phyloP scores from a whole-genome alignment of 73 alveolate genomes.

The Tetrahymena elliotti region DNA sequence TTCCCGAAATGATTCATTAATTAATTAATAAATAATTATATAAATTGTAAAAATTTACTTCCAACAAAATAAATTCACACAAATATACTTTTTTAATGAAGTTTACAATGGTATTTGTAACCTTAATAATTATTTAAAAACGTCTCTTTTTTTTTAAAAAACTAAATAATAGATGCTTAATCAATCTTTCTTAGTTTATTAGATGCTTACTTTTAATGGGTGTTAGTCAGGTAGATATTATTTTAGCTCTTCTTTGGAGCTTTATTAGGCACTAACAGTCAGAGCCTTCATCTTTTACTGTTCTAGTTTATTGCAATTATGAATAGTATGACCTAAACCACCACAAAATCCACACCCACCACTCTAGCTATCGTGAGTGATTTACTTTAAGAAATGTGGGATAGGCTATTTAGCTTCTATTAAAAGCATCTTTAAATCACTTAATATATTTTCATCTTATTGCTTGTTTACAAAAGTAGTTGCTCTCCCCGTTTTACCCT shows the following conservation, averaged over 20 bases:
- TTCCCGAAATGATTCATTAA: too few relatives aligned
- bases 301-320: constrained; percentile 34
- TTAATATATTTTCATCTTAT: constrained; percentile 26
- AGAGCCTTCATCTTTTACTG: constrained; percentile 33
- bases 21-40: too few relatives aligned
- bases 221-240: background rate
- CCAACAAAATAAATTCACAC: background rate
- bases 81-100: too few relatives aligned
- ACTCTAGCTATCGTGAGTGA: constrained; percentile 23
- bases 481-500: constrained; percentile 42
- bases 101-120: background rate
- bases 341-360: constrained; percentile 44
- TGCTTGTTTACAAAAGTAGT: constrained; percentile 37
- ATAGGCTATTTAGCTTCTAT: constrained; percentile 18
- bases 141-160: background rate
- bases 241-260: background rate
- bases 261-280: background rate
- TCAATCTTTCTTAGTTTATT: background rate
- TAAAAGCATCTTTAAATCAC: constrained; percentile 23
- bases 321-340: constrained; percentile 43
- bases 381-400: background rate
- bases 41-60: background rate
- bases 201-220: background rate
- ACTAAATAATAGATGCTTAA: background rate
- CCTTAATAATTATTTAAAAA: background rate